These are phyloP conservation scores for Mortierella polycephala DNA, from an alignment of 371 early-diverging fungal genomes.

Conservation along the genomic window DNA sequence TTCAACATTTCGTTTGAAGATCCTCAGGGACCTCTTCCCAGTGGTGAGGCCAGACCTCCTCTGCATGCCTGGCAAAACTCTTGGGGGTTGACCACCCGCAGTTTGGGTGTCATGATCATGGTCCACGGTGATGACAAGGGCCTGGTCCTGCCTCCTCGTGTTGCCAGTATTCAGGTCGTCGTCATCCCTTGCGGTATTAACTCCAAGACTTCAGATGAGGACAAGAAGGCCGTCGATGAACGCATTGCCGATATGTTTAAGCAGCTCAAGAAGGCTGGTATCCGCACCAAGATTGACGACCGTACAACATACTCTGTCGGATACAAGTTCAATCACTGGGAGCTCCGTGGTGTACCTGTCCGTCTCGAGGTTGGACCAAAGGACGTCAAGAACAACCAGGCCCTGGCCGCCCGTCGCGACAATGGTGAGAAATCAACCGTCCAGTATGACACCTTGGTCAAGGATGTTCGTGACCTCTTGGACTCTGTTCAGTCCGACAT, in stretches of 20 bases:
- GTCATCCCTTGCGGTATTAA: constrained; percentile 98
- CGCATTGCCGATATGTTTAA: constrained; percentile 77
- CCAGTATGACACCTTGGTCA: constrained; percentile 71
- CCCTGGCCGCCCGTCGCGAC: constrained; percentile 91
- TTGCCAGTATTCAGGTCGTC: constrained; percentile 93
- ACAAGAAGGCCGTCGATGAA: constrained; percentile 71
- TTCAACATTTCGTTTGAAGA: constrained; percentile 91
- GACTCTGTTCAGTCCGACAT: constrained; percentile 93
- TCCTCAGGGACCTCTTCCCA: constrained; percentile 62
- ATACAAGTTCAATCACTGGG: constrained; percentile 99
- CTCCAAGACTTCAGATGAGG: constrained; percentile 83
- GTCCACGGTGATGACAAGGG: constrained; percentile 99
- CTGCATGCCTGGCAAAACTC: constrained; percentile 99
- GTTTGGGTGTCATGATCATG: constrained; percentile 99
- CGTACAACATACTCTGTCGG: constrained; percentile 97
- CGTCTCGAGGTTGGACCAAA: constrained; percentile 99
- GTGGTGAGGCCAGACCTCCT: constrained; percentile 67
- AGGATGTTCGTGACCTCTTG: constrained; percentile 73
- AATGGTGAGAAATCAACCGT: constrained; percentile 78
- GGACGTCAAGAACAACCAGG: constrained; percentile 90
- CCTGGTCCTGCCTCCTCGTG: constrained; percentile 98
- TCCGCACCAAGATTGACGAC: constrained; percentile 92
- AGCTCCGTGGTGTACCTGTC: constrained; percentile 97
- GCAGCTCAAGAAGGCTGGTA: constrained; percentile 81
- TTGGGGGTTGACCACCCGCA: constrained; percentile 99